Evolutionary conservation across 805 yeast genomes (phyloP).

Genomic region (Monosporozyma servazzii): DNA sequence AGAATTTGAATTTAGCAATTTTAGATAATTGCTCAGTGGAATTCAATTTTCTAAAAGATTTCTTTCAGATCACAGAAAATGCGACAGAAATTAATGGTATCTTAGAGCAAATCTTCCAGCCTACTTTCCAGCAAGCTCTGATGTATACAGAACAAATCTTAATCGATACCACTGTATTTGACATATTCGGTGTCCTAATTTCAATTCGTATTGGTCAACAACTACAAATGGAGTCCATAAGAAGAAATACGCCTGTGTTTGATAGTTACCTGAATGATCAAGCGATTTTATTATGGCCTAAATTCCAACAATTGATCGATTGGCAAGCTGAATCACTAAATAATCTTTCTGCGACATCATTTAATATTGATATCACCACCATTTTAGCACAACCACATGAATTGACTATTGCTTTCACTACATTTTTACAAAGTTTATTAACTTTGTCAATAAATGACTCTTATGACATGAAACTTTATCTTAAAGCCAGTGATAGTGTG

Average conservation of each 20-base stretch:
- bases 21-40: slow-evolving; percentile 73
- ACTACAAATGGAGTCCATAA: slow-evolving; percentile 57
- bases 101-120: slow-evolving; percentile 43
- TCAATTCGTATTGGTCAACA: slow-evolving; percentile 64
- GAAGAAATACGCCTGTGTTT: slow-evolving; percentile 53
- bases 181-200: slow-evolving; percentile 69
- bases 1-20: slow-evolving; percentile 63
- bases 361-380: slow-evolving; percentile 19
- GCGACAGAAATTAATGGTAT: slow-evolving; percentile 35
- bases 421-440: slow-evolving; percentile 59
- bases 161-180: slow-evolving; percentile 38
- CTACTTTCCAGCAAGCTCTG: slow-evolving; percentile 43
- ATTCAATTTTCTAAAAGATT: slow-evolving; percentile 60
- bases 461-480: neutral
- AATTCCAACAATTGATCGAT: slow-evolving; percentile 68
- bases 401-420: slow-evolving; percentile 73
- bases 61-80: slow-evolving; percentile 46
- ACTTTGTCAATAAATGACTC: slow-evolving; percentile 38
- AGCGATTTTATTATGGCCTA: slow-evolving; percentile 74
- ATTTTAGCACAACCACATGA: slow-evolving; percentile 40
- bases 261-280: slow-evolving; percentile 63
- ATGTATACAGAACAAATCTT: slow-evolving; percentile 37
- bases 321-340: slow-evolving; percentile 66
- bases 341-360: slow-evolving; percentile 32
- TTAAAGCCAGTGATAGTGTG: neutral